Percentiles rank a stretch among this genome's conserved stretches.
phyloP scores from a whole-genome alignment of 106 monocot species.

The Phalaenopsis equestris region DNA sequence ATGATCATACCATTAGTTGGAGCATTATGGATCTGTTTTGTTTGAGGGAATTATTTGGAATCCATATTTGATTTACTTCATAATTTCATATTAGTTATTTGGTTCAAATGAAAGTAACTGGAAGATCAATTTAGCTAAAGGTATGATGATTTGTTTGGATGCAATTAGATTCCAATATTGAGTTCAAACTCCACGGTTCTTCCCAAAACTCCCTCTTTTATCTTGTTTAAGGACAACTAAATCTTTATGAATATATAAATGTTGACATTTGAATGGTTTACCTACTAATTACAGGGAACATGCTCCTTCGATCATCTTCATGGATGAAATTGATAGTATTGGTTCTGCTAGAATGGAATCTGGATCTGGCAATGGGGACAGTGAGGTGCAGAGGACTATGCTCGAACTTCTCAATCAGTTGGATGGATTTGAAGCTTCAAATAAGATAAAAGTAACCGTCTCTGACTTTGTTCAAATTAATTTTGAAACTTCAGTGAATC shows the following conservation, averaged over 20 bases:
- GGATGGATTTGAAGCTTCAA: constrained; percentile 84
- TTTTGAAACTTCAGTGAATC: neutral
- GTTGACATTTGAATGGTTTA: neutral
- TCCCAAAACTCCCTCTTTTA: too few relatives aligned
- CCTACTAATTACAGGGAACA: constrained; percentile 46
- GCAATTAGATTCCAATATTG: too few relatives aligned
- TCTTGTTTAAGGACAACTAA: too few relatives aligned
- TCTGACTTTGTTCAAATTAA: neutral
- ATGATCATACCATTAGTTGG: too few relatives aligned
- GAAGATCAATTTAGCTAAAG: too few relatives aligned
- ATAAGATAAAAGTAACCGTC: constrained; percentile 57
- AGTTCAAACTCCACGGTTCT: too few relatives aligned
- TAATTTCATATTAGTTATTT: neutral
- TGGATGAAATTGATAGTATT: constrained; percentile 87
- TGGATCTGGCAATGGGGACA: constrained; percentile 68
- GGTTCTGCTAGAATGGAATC: constrained; percentile 84
- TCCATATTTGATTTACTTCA: too few relatives aligned
- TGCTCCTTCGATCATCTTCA: constrained; percentile 81
- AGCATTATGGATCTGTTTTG: too few relatives aligned
- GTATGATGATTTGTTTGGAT: too few relatives aligned
- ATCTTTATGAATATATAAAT: too few relatives aligned
- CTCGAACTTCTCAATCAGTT: constrained; percentile 87
- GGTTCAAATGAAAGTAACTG: neutral
- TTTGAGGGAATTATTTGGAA: too few relatives aligned
- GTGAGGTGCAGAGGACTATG: constrained; percentile 83